A percentile compares a stretch with the other conserved stretches of the same genome.
Evolutionary conservation across 2,329 filamentous ascomycete genomes (phyloP).

Genomic region (Tolypocladium tropicale): DNA sequence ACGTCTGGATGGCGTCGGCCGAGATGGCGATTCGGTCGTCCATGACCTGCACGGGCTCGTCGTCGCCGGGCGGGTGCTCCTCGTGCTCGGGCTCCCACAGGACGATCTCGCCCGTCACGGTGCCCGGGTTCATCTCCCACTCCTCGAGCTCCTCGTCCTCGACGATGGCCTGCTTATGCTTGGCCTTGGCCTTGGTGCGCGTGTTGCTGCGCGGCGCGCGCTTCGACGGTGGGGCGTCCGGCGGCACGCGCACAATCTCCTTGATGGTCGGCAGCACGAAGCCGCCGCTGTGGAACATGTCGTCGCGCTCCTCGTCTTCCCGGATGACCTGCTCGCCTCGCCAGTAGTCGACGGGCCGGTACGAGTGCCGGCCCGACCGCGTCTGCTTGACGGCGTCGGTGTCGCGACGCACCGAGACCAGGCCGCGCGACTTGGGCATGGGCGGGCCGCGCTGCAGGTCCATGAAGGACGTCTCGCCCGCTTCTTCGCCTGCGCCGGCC

Average conservation of each 20-base stretch:
- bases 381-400: conserved; percentile 46
- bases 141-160: conserved; percentile 50
- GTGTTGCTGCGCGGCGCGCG: conserved; percentile 15
- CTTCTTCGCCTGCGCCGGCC: conserved; percentile 26
- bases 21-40: conserved; percentile 48
- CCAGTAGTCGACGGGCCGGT: conserved; percentile 77
- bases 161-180: conserved; percentile 23
- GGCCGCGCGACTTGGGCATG: conserved; percentile 42
- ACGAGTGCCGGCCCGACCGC: conserved; percentile 68
- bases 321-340: conserved; percentile 70
- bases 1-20: conserved; percentile 44
- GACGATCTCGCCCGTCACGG: conserved; percentile 52
- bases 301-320: conserved; percentile 46
- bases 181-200: conserved; percentile 18
- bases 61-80: conserved; percentile 38
- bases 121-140: conserved; percentile 61
- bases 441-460: conserved; percentile 45
- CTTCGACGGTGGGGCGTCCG: conserved; percentile 37
- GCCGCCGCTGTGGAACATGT: conserved; percentile 28
- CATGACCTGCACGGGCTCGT: conserved; percentile 43
- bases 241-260: conserved; percentile 60
- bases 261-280: conserved; percentile 63
- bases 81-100: conserved; percentile 53
- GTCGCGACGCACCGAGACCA: conserved; percentile 40
- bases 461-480: conserved; percentile 33